A percentile compares a stretch with the other conserved stretches of the same genome.
These are phyloP conservation scores for Baorangia bicolor DNA, from an alignment of 768 basidiomycete species.

Conservation along the genomic window DNA sequence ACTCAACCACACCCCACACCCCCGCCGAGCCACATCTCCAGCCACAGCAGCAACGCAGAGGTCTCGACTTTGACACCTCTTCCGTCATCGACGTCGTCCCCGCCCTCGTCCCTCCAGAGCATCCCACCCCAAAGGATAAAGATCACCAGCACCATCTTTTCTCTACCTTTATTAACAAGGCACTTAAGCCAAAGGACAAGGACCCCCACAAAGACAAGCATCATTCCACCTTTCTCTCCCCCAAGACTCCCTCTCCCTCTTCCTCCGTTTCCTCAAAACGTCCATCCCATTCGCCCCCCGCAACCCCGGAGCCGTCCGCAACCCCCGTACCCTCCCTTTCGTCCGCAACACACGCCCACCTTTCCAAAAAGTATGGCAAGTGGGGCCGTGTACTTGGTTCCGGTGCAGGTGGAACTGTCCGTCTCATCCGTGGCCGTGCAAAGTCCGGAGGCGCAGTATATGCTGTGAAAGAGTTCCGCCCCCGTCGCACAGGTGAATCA, in stretches of 20 bases:
- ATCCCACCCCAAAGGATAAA: slow-evolving; percentile 21
- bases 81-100: slow-evolving; percentile 33
- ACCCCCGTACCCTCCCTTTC: slow-evolving; percentile 60
- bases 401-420: slow-evolving; percentile 97
- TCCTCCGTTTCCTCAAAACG: slow-evolving; percentile 27
- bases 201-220: slow-evolving; percentile 11
- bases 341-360: slow-evolving; percentile 83
- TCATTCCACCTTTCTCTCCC: neutral
- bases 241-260: slow-evolving; percentile 36
- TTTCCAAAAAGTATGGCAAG: slow-evolving; percentile 99
- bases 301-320: slow-evolving; percentile 22
- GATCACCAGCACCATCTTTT: slow-evolving; percentile 29
- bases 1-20: slow-evolving; percentile 24
- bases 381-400: slow-evolving; percentile 95
- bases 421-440: slow-evolving; percentile 82
- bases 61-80: slow-evolving; percentile 37
- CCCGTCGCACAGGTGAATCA: slow-evolving; percentile 82
- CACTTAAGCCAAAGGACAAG: slow-evolving; percentile 28
- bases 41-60: slow-evolving; percentile 37
- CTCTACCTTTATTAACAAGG: slow-evolving; percentile 35
- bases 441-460: slow-evolving; percentile 86
- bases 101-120: slow-evolving; percentile 20
- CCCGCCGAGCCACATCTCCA: slow-evolving; percentile 33
- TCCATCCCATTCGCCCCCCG: slow-evolving; percentile 28
- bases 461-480: slow-evolving; percentile 97